Evolutionary conservation across 148 eudicot genomes (phyloP).

Genomic region (Rhododendron williamsianum): DNA sequence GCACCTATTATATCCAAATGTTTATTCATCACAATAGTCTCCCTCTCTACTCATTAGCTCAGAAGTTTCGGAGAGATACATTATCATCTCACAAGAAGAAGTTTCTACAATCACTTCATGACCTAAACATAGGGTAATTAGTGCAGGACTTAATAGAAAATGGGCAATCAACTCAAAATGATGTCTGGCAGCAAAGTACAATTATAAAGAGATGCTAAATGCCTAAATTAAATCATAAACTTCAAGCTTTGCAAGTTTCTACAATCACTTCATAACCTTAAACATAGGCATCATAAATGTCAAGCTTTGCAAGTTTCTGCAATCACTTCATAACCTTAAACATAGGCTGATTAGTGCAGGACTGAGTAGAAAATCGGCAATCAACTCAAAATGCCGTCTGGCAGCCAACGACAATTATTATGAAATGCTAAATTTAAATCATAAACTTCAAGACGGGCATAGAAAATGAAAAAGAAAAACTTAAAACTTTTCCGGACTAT

Average conservation of each 20-base stretch:
- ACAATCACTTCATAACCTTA: no score
- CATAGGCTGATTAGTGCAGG: no score
- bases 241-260: not conserved
- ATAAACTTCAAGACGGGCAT: not conserved
- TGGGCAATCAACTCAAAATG: no score
- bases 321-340: no score
- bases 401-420: not conserved
- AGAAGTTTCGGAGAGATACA: not conserved
- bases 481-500: not conserved
- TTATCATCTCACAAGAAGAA: not conserved
- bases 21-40: not conserved
- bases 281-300: no score
- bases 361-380: not conserved
- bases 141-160: no score
- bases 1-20: not conserved
- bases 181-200: no score
- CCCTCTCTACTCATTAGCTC: not conserved
- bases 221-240: no score
- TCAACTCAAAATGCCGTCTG: not conserved
- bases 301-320: no score
- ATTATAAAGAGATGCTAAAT: no score
- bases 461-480: not conserved
- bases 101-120: not conserved
- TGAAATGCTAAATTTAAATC: not conserved
- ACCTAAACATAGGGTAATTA: not conserved